These are phyloP conservation scores for Salix purpurea DNA, from an alignment of 345 rosid species.

Conservation along the genomic window DNA sequence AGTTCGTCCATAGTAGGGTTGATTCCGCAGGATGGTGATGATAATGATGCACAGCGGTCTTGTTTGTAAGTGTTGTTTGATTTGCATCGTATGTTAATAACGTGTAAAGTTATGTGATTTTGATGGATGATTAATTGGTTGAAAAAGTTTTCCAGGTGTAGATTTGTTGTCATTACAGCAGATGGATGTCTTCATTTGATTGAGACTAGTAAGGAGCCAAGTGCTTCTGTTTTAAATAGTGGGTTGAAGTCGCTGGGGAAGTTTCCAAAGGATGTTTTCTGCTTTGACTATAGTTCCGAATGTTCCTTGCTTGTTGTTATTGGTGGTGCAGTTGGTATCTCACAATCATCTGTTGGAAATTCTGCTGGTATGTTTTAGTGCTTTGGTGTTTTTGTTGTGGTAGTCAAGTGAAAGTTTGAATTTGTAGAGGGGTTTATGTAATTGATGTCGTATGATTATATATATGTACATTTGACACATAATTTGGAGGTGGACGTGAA, in stretches of 20 bases:
- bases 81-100: neutral
- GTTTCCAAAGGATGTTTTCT: conserved; percentile 62
- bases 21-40: conserved; percentile 50
- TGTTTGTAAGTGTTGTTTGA: conserved; percentile 49
- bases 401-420: neutral
- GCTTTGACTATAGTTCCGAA: conserved; percentile 65
- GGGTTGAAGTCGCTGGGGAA: conserved; percentile 39
- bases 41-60: conserved; percentile 40
- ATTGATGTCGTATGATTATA: conserved; percentile 2
- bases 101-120: neutral
- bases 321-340: conserved; percentile 42
- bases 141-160: conserved; percentile 52
- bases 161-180: conserved; percentile 55
- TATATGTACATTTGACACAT: neutral
- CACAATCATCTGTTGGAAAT: conserved; percentile 35
- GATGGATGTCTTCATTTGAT: conserved; percentile 69
- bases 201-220: conserved; percentile 66
- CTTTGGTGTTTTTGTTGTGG: conserved; percentile 1
- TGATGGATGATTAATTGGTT: conserved; percentile 13
- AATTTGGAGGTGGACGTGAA: neutral
- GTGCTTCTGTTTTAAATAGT: conserved; percentile 48
- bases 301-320: conserved; percentile 57
- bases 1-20: conserved; percentile 63
- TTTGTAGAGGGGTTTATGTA: neutral
- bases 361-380: conserved; percentile 59